phyloP scores from a whole-genome alignment of 148 eudicot genomes.

The Talinum fruticosum region DNA sequence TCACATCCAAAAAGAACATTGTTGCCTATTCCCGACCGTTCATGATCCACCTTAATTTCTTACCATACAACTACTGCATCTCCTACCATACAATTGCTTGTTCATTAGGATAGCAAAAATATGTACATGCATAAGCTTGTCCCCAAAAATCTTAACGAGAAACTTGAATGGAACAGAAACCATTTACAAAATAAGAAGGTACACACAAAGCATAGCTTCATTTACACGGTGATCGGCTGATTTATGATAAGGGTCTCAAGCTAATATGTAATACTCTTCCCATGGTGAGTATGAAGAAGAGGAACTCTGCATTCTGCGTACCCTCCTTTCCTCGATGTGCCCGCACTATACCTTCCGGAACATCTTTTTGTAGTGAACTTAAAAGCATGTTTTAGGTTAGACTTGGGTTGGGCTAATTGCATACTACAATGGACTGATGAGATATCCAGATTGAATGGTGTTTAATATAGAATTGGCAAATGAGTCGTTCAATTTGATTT shows the following conservation, averaged over 20 bases:
- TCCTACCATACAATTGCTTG: slow-evolving; percentile 7
- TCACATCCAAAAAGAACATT: slow-evolving; percentile 32
- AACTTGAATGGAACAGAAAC: neutral
- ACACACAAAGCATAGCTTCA: slow-evolving; percentile 18
- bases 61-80: neutral
- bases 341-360: slow-evolving; percentile 77
- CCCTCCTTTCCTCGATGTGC: slow-evolving; percentile 77
- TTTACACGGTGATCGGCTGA: slow-evolving; percentile 44
- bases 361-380: slow-evolving; percentile 62
- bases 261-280: slow-evolving; percentile 87
- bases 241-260: slow-evolving; percentile 89
- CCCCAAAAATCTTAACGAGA: neutral
- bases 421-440: no score
- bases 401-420: no score
- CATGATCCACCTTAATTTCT: slow-evolving; percentile 7
- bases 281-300: slow-evolving; percentile 70
- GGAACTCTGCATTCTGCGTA: slow-evolving; percentile 63
- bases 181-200: neutral
- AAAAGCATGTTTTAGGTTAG: neutral
- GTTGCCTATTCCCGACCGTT: slow-evolving; percentile 34
- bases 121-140: neutral
- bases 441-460: no score
- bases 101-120: neutral
- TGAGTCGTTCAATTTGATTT: no score
- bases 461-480: no score